These are phyloP conservation scores for Fraxinus baroniana DNA, from an alignment of 305 asterid genomes.

Conservation along the genomic window DNA sequence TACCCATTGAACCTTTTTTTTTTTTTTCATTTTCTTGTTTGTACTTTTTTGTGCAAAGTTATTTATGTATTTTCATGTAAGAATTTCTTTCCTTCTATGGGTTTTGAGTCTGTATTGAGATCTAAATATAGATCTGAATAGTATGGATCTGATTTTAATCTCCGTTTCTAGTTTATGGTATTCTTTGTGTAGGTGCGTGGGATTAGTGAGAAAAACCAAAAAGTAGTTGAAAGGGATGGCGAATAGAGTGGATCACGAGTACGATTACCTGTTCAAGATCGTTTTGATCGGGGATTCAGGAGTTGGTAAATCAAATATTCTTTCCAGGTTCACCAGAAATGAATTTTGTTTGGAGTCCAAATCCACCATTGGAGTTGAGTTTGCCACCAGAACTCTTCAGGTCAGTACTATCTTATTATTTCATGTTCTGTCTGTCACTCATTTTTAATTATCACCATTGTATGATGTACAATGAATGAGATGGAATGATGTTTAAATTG, in stretches of 20 bases:
- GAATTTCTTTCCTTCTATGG: background rate
- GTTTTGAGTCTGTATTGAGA: background rate
- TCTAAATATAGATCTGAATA: background rate
- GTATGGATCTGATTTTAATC: background rate
- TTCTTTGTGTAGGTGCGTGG: background rate
- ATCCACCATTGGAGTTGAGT: background rate
- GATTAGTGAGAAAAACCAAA: too few relatives aligned
- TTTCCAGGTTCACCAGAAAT: background rate
- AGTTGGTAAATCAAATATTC: background rate
- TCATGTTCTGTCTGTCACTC: background rate
- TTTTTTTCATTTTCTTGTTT: background rate
- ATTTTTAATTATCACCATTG: background rate
- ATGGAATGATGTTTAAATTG: background rate
- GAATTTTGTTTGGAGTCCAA: background rate
- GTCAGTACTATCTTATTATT: background rate
- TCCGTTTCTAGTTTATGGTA: background rate
- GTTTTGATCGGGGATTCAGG: background rate
- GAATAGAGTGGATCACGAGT: background rate
- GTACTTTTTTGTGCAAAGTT: background rate
- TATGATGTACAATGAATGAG: too few relatives aligned
- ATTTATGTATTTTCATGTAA: too few relatives aligned
- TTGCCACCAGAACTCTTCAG: background rate
- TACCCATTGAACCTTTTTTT: too few relatives aligned
- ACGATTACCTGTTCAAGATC: background rate
- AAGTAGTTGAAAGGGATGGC: conserved; percentile 17